Percentiles rank a stretch among this genome's conserved stretches.
Evolutionary conservation across 495 filamentous ascomycete genomes (phyloP).

Genomic region (Hypoxylon perforatum): DNA sequence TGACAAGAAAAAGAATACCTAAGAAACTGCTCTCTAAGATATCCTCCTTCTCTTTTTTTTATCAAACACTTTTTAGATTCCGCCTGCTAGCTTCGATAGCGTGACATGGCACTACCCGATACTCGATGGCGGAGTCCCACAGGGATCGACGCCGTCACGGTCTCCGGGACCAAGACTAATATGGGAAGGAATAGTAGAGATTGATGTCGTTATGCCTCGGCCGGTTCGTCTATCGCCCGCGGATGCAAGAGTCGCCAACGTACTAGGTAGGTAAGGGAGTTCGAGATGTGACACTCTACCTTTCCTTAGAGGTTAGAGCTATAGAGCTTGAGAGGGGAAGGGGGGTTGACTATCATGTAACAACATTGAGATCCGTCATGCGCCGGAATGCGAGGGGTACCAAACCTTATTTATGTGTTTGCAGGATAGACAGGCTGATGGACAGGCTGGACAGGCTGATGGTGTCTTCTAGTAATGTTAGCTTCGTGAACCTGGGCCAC

Average conservation of each 20-base stretch:
- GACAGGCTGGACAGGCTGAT: no score
- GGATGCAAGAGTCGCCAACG: constrained; percentile 46
- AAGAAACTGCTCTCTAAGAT: constrained; percentile 15
- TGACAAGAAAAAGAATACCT: constrained; percentile 17
- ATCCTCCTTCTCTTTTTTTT: constrained; percentile 21
- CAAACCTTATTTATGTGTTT: constrained; percentile 37
- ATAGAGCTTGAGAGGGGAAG: constrained; percentile 12
- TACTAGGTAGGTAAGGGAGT: constrained; percentile 37
- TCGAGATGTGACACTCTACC: constrained; percentile 10
- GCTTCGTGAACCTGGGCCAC: constrained; percentile 28
- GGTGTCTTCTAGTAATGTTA: constrained; percentile 18
- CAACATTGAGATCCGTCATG: constrained; percentile 16
- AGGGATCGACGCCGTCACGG: constrained; percentile 39
- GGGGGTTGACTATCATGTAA: constrained; percentile 15
- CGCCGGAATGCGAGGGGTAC: constrained; percentile 15
- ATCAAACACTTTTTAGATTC: neutral
- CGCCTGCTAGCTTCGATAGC: constrained; percentile 33
- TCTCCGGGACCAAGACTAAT: constrained; percentile 34
- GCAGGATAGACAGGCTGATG: no score
- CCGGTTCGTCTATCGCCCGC: constrained; percentile 35
- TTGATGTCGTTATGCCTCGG: constrained; percentile 27
- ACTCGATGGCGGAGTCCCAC: constrained; percentile 36
- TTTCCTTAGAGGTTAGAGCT: no score
- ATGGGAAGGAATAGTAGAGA: neutral
- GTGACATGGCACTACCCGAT: constrained; percentile 46